Evolutionary conservation across 2,329 filamentous ascomycete genomes (phyloP).

Genomic region (Colletotrichum sp.): DNA sequence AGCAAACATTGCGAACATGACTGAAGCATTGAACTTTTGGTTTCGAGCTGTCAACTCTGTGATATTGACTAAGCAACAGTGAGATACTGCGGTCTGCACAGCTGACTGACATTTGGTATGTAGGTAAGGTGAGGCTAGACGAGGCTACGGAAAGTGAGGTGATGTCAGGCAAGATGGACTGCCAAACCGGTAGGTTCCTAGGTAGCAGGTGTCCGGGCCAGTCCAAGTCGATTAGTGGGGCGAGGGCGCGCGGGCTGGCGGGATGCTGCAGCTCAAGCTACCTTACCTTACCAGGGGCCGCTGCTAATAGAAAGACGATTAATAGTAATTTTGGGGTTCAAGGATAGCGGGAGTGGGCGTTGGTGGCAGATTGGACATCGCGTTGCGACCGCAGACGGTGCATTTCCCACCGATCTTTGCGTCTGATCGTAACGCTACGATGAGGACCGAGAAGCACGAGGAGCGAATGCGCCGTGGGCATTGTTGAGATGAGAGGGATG

Average conservation of each 20-base stretch:
- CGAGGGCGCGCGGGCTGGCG: neutral
- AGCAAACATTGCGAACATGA: conserved; percentile 20
- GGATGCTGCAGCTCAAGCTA: conserved; percentile 7
- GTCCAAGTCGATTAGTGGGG: neutral
- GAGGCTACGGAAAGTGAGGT: neutral
- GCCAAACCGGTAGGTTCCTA: neutral
- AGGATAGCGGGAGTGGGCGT: neutral
- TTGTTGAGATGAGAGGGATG: neutral
- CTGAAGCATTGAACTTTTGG: neutral
- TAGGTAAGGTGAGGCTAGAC: neutral
- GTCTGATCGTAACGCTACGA: neutral
- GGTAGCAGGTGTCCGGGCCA: neutral
- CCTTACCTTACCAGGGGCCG: neutral
- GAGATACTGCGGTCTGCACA: neutral
- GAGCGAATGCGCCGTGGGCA: neutral
- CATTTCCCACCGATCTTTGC: neutral
- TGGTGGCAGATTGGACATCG: conserved; percentile 3
- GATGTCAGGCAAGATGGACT: neutral
- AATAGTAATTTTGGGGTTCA: conserved; percentile 1
- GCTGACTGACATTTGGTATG: neutral
- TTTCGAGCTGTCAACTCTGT: neutral
- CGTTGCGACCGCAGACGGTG: neutral
- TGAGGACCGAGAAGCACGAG: neutral
- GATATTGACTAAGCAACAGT: neutral
- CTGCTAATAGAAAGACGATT: neutral